These are phyloP conservation scores for Maudiozyma turicensis DNA, from an alignment of 805 yeast genomes.

Conservation along the genomic window DNA sequence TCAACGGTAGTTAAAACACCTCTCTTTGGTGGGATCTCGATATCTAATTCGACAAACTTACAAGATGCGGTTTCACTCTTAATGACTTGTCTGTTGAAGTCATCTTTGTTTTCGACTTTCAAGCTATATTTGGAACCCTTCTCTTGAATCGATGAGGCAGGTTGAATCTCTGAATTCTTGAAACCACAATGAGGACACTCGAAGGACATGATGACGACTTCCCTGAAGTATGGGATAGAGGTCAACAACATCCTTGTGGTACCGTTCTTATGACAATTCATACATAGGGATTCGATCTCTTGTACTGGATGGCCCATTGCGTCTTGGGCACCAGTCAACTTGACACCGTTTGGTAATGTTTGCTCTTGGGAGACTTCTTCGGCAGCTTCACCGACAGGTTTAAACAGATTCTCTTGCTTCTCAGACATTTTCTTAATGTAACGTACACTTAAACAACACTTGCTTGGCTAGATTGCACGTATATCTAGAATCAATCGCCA, in stretches of 20 bases:
- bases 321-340: slow-evolving; percentile 68
- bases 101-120: slow-evolving; percentile 56
- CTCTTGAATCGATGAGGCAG: slow-evolving; percentile 88
- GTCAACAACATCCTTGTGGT: slow-evolving; percentile 76
- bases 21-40: slow-evolving; percentile 90
- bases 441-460: too few relatives aligned
- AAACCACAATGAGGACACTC: slow-evolving; percentile 92
- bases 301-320: slow-evolving; percentile 90
- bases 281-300: slow-evolving; percentile 88
- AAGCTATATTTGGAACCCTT: slow-evolving; percentile 71
- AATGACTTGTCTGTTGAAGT: slow-evolving; percentile 83
- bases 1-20: slow-evolving; percentile 92
- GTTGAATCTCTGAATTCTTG: slow-evolving; percentile 86
- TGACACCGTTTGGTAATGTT: slow-evolving; percentile 33
- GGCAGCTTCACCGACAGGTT: slow-evolving; percentile 53
- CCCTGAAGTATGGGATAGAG: slow-evolving; percentile 82
- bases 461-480: background rate
- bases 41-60: slow-evolving; percentile 72
- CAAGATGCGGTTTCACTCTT: slow-evolving; percentile 81
- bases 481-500: background rate
- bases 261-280: slow-evolving; percentile 89
- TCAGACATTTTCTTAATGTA: background rate
- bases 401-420: slow-evolving; percentile 35
- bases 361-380: slow-evolving; percentile 34
- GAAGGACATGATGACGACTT: slow-evolving; percentile 88